phyloP scores from a whole-genome alignment of 2,329 filamentous ascomycete species.

The Alternaria consortialis region DNA sequence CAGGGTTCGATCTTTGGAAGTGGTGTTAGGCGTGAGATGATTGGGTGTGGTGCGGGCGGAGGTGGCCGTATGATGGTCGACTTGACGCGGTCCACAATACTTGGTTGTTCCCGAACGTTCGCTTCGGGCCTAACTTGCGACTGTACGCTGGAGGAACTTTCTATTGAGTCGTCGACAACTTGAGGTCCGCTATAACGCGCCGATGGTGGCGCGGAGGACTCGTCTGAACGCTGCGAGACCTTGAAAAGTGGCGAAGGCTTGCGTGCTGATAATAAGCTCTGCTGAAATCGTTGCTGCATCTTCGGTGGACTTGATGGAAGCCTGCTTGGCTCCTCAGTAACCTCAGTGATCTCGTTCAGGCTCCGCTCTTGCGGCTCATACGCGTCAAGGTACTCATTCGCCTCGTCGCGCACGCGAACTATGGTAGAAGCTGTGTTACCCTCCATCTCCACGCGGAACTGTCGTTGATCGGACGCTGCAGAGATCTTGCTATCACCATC shows the following conservation, averaged over 20 bases:
- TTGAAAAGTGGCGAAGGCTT: constrained; percentile 23
- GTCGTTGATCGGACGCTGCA: constrained; percentile 43
- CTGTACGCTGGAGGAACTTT: constrained; percentile 10
- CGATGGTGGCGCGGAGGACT: not conserved
- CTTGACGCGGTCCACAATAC: constrained; percentile 7
- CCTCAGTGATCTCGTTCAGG: constrained; percentile 45
- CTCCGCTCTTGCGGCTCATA: constrained; percentile 46
- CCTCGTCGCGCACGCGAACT: constrained; percentile 43
- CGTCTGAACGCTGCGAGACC: constrained; percentile 1
- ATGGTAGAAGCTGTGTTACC: constrained; percentile 38
- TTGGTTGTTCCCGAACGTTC: constrained; percentile 3
- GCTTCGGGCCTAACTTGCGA: constrained; percentile 13
- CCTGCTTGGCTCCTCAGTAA: constrained; percentile 48
- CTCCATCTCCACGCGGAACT: constrained; percentile 44
- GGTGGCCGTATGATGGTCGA: constrained; percentile 1
- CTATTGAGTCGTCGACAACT: constrained; percentile 3
- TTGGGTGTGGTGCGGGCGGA: constrained; percentile 37
- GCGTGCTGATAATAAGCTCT: constrained; percentile 28
- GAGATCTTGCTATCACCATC: constrained; percentile 38
- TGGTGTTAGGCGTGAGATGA: constrained; percentile 32
- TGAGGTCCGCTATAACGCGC: constrained; percentile 5
- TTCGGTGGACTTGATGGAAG: constrained; percentile 36
- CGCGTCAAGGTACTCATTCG: constrained; percentile 45
- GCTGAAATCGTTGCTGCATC: constrained; percentile 25
- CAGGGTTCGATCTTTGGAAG: constrained; percentile 51